Base-by-base conservation (phyloP, 148 eudicot species). In the Heliosperma pusillum region DNA sequence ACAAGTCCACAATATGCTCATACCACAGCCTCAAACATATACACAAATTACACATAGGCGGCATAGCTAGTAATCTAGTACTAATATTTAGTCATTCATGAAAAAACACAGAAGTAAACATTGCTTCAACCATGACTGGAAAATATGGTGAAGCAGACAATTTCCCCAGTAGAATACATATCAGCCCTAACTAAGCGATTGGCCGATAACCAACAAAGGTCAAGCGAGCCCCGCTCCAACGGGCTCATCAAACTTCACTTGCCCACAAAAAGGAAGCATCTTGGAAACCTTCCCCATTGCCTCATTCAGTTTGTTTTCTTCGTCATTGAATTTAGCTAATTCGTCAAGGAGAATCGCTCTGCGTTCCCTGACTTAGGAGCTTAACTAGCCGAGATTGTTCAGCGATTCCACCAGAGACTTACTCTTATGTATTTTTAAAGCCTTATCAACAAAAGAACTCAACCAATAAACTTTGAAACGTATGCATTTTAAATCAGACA, bases 381-480 rank as follows among this genome's bases (percentile, higher is more conserved):
- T 24, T 62, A 25, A 25, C 27, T 25, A 36, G 36, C 33, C 26
- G 36, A 62, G 66, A 9, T 10, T 62, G 36, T 62, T 9, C 15
- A 62, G 11, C 4, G 66, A 62, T 9, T 62, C 66, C 6, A 62
- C 9, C 17, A 76, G 26, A 5, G 56, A 27, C 73, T 57, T 45
- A 12, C 58, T 20, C 47, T 59, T 69, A n/a, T 69, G 74, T 36
- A 70, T 25, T 33, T 42, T n/a, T 60, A 69, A 5, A 24, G 74
- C 79, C 25, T 58, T 69, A 7, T 33, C 29, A 58, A 76, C 59
- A n/a, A 47, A 68, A 6, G 79, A 74, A 26, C 9, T 42, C 30
- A 76, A 47, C 79, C 79, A 69, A 24, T 26, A 40, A 24, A 76
- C 74, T 4, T 61, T 59, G 68, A 76, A 76, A 5, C 26, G 16